A percentile compares a stretch with the other conserved stretches of the same genome.
phyloP scores from a whole-genome alignment of 805 yeast genomes.

The Candida yuanshanica region DNA sequence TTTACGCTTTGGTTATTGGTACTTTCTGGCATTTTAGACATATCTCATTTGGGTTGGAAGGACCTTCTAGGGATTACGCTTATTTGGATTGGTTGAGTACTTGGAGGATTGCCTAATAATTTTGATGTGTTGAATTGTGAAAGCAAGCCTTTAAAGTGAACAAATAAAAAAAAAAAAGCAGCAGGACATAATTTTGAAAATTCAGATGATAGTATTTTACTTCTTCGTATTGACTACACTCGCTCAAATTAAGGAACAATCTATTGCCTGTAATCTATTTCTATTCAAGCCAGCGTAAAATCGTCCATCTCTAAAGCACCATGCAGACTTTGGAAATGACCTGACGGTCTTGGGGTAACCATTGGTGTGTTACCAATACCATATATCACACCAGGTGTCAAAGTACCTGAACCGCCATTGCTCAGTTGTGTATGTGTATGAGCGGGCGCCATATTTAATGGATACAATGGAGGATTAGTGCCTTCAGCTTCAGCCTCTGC shows the following conservation, averaged over 20 bases:
- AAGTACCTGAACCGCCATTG: conserved; percentile 15
- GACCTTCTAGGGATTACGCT: conserved; percentile 33
- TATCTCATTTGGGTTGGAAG: conserved; percentile 62
- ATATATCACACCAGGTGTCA: conserved; percentile 33
- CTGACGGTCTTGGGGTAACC: conserved; percentile 24
- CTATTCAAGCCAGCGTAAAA: conserved; percentile 12
- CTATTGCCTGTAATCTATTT: no score
- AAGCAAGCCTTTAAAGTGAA: no score
- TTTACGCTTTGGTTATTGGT: conserved; percentile 40
- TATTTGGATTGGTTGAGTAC: conserved; percentile 43
- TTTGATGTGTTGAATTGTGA: no score
- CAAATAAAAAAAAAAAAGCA: neutral
- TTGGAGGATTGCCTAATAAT: conserved; percentile 46
- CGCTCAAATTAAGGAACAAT: no score
- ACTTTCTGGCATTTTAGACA: conserved; percentile 58
- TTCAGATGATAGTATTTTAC: no score
- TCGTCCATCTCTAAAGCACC: conserved; percentile 22
- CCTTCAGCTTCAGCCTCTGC: conserved; percentile 11
- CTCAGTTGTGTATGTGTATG: conserved; percentile 21
- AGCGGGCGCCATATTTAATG: conserved; percentile 21
- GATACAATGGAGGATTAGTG: conserved; percentile 23
- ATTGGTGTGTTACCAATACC: conserved; percentile 41
- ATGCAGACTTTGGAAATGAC: conserved; percentile 18
- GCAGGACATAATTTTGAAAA: no score
- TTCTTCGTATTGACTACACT: no score